Conservation (phyloP, 1,284 basidiomycete genomes). For the Leccinum fallax region DNA sequence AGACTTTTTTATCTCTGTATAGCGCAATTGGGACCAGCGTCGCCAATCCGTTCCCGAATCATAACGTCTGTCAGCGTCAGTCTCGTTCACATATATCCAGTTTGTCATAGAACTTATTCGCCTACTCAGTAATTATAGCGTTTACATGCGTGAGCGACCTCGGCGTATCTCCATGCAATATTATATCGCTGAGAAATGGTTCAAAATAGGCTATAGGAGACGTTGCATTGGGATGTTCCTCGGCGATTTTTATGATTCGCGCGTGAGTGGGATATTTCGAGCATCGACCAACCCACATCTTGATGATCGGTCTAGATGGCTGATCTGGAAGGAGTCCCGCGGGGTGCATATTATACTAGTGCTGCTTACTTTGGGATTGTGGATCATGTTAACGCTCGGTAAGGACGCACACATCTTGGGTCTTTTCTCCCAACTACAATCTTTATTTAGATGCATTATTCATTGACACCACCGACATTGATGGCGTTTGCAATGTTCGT, state of each 20-base stretch:
- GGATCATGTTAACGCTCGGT: slow-evolving; percentile 18
- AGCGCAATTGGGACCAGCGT: slow-evolving; percentile 5
- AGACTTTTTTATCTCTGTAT: not conserved
- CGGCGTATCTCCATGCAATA: not conserved
- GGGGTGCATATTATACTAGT: slow-evolving; percentile 13
- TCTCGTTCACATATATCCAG: not conserved
- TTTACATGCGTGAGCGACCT: slow-evolving; percentile 7
- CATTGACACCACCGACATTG: not conserved
- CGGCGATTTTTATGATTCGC: slow-evolving; percentile 28
- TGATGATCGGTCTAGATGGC: slow-evolving; percentile 18
- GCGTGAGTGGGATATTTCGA: slow-evolving; percentile 17
- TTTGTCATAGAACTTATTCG: slow-evolving; percentile 1
- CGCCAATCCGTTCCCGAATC: not conserved
- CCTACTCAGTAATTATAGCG: slow-evolving; percentile 1
- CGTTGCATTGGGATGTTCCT: slow-evolving; percentile 23
- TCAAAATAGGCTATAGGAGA: slow-evolving; percentile 5
- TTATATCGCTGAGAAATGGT: not conserved
- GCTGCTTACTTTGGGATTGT: slow-evolving; percentile 22
- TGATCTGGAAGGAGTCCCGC: slow-evolving; percentile 27
- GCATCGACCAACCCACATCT: not conserved
- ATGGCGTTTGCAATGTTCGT: slow-evolving; percentile 2
- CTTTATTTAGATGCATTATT: slow-evolving; percentile 7
- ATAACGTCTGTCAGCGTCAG: slow-evolving; percentile 17
- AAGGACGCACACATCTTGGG: not conserved
- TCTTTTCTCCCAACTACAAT: not conserved